Conservation (phyloP, 2,329 filamentous ascomycete species). For the Paraconiothyrium brasiliense region DNA sequence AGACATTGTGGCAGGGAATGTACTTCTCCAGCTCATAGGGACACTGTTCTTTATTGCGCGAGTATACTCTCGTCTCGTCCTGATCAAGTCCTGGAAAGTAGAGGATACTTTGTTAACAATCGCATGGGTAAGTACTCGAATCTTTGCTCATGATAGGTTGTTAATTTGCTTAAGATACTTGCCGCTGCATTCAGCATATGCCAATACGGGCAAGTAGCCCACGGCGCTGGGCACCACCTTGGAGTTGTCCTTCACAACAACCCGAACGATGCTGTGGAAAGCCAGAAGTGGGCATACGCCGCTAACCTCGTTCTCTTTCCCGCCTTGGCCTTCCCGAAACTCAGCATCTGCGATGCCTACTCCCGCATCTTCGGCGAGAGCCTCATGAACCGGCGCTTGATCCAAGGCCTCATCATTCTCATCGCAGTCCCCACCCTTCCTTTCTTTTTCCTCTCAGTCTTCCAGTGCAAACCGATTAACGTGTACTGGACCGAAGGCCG, state of each 20-base stretch:
- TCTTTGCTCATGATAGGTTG: neutral
- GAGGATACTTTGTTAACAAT: slow-evolving; percentile 29
- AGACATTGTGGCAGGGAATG: slow-evolving; percentile 31
- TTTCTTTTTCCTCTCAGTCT: slow-evolving; percentile 24
- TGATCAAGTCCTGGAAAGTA: slow-evolving; percentile 28
- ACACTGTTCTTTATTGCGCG: slow-evolving; percentile 30
- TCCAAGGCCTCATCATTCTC: slow-evolving; percentile 23
- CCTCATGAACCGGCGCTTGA: slow-evolving; percentile 25
- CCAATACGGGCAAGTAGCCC: slow-evolving; percentile 31
- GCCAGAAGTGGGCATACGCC: slow-evolving; percentile 33
- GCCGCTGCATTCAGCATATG: slow-evolving; percentile 31
- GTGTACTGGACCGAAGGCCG: slow-evolving; percentile 35
- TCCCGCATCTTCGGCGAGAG: slow-evolving; percentile 33
- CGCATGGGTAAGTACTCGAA: slow-evolving; percentile 28
- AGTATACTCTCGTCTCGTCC: slow-evolving; percentile 27
- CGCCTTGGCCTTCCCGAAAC: slow-evolving; percentile 29
- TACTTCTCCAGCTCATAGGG: slow-evolving; percentile 25
- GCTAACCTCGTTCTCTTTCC: slow-evolving; percentile 26
- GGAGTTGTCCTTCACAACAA: slow-evolving; percentile 12
- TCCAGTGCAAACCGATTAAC: slow-evolving; percentile 31
- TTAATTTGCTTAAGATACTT: slow-evolving; percentile 16
- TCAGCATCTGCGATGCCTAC: slow-evolving; percentile 35
- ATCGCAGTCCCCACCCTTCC: slow-evolving; percentile 25
- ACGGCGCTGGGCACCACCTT: slow-evolving; percentile 30
- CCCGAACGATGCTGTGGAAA: slow-evolving; percentile 18